Evolutionary conservation across 2,329 filamentous ascomycete genomes (phyloP).

Genomic region (Xylaria hypoxylon): DNA sequence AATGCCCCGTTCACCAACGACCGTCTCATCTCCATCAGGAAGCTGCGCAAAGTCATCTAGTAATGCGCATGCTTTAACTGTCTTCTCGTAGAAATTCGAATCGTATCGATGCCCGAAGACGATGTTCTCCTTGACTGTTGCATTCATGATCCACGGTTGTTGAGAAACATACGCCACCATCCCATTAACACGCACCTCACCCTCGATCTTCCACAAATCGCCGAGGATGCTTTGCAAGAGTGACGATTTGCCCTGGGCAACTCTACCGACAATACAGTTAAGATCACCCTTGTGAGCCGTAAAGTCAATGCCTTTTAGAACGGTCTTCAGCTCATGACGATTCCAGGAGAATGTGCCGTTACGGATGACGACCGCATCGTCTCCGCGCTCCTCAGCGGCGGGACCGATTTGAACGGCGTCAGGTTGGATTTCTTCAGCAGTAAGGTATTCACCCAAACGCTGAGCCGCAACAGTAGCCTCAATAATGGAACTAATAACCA

Average conservation of each 20-base stretch:
- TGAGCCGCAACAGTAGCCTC: slow-evolving; percentile 93
- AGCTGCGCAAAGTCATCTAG: slow-evolving; percentile 90
- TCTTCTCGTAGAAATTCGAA: slow-evolving; percentile 92
- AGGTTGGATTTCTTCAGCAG: slow-evolving; percentile 87
- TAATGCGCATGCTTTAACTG: slow-evolving; percentile 90
- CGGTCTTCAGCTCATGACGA: slow-evolving; percentile 77
- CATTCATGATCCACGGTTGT: slow-evolving; percentile 96
- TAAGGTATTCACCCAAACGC: slow-evolving; percentile 85
- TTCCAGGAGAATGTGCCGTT: slow-evolving; percentile 97
- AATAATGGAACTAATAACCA: slow-evolving; percentile 97
- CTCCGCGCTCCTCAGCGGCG: slow-evolving; percentile 78
- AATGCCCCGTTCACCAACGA: slow-evolving; percentile 96
- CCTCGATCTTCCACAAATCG: slow-evolving; percentile 89
- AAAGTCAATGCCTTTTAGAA: slow-evolving; percentile 86
- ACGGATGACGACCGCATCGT: slow-evolving; percentile 85
- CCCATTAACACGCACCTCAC: slow-evolving; percentile 84
- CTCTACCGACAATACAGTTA: slow-evolving; percentile 90
- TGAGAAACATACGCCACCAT: slow-evolving; percentile 92
- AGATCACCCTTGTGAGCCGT: slow-evolving; percentile 92
- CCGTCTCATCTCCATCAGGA: slow-evolving; percentile 94
- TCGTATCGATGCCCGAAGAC: slow-evolving; percentile 96
- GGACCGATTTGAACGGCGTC: slow-evolving; percentile 81
- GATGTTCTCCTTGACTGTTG: slow-evolving; percentile 96
- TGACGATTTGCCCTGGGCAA: slow-evolving; percentile 96
- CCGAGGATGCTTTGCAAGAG: slow-evolving; percentile 89